Conservation (phyloP, 495 filamentous ascomycete species). For the Lentithecium fluviatile region DNA sequence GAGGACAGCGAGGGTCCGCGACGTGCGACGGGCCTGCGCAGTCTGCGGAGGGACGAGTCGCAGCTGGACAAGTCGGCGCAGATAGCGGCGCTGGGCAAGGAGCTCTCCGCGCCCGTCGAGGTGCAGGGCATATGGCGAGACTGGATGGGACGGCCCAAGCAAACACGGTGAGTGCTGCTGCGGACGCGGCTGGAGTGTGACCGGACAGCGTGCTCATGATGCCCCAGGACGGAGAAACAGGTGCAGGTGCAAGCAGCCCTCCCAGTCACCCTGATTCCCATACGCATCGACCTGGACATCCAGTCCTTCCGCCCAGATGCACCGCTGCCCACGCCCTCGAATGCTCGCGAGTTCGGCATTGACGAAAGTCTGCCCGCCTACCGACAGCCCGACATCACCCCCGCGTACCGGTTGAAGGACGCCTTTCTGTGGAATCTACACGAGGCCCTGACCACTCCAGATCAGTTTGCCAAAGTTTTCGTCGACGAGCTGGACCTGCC, state of each 20-base stretch:
- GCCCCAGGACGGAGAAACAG: constrained; percentile 61
- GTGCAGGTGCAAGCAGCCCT: constrained; percentile 79
- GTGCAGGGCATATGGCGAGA: constrained; percentile 89
- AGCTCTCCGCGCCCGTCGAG: constrained; percentile 74
- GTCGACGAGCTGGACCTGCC: constrained; percentile 95
- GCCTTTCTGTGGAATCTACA: constrained; percentile 97
- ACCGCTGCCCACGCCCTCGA: constrained; percentile 65
- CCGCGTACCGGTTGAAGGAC: constrained; percentile 84
- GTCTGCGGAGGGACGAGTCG: constrained; percentile 74
- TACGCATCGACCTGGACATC: constrained; percentile 93
- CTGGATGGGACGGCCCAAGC: constrained; percentile 82
- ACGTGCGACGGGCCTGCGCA: constrained; percentile 80
- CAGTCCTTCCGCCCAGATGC: constrained; percentile 72
- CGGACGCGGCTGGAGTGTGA: neutral
- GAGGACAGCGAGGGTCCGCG: constrained; percentile 79
- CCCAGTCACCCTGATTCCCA: constrained; percentile 87
- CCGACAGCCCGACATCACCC: constrained; percentile 69
- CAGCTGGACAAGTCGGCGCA: constrained; percentile 58
- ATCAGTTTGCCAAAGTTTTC: constrained; percentile 86
- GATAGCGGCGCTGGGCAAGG: constrained; percentile 78
- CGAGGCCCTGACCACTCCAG: constrained; percentile 89
- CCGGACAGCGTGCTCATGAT: neutral
- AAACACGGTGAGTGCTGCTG: constrained; percentile 48
- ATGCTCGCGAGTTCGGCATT: constrained; percentile 59
- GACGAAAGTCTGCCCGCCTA: constrained; percentile 71